Base-by-base conservation (phyloP, 495 filamentous ascomycete species). In the Penicillium dipodomyicola region DNA sequence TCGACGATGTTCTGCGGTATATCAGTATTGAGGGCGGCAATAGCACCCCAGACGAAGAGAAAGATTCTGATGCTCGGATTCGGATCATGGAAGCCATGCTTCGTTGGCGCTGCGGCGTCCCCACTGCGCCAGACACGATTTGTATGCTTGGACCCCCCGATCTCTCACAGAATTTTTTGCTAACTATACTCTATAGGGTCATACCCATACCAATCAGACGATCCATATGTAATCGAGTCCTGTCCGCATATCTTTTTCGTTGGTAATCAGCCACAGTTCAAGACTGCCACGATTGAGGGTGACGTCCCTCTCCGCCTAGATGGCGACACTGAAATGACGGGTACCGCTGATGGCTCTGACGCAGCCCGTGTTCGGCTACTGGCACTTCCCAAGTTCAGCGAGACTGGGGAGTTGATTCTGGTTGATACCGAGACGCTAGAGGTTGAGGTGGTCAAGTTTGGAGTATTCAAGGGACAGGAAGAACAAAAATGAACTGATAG, bases 71-170 rank as follows among this genome's bases (percentile, higher is more conserved):
- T 15, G 85, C 89, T 56, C 70, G 90, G 39, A 58, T 97, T 35
- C 86, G 85, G 30, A 87, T 97, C 79, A 91, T 96, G 86, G 94
- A 97, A 73, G 83, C 84, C 40, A 88, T 94, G 81, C 81, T 96
- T 58, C 82, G 90, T 58, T 98, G 95, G 95, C 80, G 93, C 52
- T 88, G 88, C 69, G 83, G 82, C 52, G 93, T 93, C n/a, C 94
- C 94, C 14, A 98, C 94, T 1, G 95, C 95, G 5, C 94, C 94
- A 1, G 94, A 99, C 73, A 99, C 94, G 3, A 69, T 98, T 53
- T 97, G 93, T 96, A 80, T 77, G 90, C 77, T 52, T 15, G 40
- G 32, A 35, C 17, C 5, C 12, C 29, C 27, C 42, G 35, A 54
- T 37, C 19, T 22, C 32, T 22, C 23, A 2, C n/a, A 9, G 20